Base-by-base conservation (phyloP, 352 stramenopile species). In the Phytophthora ramorum region DNA sequence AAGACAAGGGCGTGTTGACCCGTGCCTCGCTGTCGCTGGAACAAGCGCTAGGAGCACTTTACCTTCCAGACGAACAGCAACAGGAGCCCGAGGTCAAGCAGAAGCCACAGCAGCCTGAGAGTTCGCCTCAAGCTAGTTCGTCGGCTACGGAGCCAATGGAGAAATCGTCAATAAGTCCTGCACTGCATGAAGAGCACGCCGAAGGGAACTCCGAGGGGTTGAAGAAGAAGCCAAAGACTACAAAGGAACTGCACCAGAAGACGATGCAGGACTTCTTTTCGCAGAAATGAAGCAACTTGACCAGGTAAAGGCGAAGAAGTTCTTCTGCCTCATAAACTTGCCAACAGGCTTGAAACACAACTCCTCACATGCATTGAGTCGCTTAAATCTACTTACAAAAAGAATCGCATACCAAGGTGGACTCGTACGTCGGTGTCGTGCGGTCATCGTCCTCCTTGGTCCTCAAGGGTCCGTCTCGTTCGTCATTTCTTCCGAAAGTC, bases 251-350 rank as follows among this genome's bases (percentile, higher is more conserved):
- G 22, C 63, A 75, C 10, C 68, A 75, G 28, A 69, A 32, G 10
- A 76, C 51, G 4, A 73, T 76, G 37, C 52, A 73, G 37, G 68
- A 76, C 17, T 73, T 73, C 50, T 73, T 69, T 56, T 17, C 50
- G 30, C 49, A 43, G 7, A 72, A 76, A 44, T 65, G 32, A 62
- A n/a, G 38, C 2, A 34, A 10, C 17, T 53, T 17, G 26, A 22
- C 9, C 32, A 34, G 50, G 48, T 2, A 30, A 37, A 59, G 34
- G 34, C 34, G 2, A 40, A 40, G 28, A 8, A 34, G 28, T 34
- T 8, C 34, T 16, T n/a, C n/a, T n/a, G n/a, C n/a, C n/a, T n/a
- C n/a, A n/a, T n/a, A 28, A 28, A 5, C 24, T 28, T 28, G 5
- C 5, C 12, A n/a, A 43, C 16, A 43, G 13, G 26, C 32, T 38